Base-by-base conservation (phyloP, 805 yeast genomes). In the Zygotorulaspora florentina region DNA sequence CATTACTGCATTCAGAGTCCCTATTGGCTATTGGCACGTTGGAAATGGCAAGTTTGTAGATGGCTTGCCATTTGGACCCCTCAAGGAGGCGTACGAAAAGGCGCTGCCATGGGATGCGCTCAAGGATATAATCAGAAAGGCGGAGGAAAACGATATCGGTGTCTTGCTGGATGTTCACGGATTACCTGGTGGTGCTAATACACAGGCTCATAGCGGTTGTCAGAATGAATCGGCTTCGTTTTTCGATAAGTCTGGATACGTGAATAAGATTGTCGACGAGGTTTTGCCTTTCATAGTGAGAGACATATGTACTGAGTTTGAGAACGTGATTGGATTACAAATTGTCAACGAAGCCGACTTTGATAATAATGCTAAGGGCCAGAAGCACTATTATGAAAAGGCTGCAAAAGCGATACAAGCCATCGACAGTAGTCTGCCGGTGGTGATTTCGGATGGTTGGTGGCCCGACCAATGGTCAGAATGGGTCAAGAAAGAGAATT, bases 391-490 rank as follows among this genome's bases (percentile, higher is more conserved):
- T 64, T 90, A 90, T 61, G 57, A 72, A 8, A 74, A 76, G 15
- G 95, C 95, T 0, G 69, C 80, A 30, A 69, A 71, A 28, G 73
- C 74, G 34, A 82, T 91, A 35, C 71, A 91, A 26, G 61, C 65
- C 16, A 69, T 72, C 12, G 84, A 87, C 58, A 39, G 63, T 1
- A 65, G 65, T 2, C 65, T 88, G 28, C 96, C 96, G 0, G 71
- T 91, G 5, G 69, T 85, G 13, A 85, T 91, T 29, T 87, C 96
- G 1, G 98, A 91, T 62, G 96, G 96, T 2, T 93, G 98, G 98
- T 83, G 88, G 82, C 77, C 93, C 4, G 76, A 77, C 52, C 86
- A 79, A 59, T 87, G 89, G 87, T 81, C 75, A 18, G 70, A 80
- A 49, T 86, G 85, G 82, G 64, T 87, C 8, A 50, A 60, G 12